A percentile compares a stretch with the other conserved stretches of the same genome.
Evolutionary conservation across 2,329 filamentous ascomycete genomes (phyloP).

Genomic region (Talaromyces sp.): DNA sequence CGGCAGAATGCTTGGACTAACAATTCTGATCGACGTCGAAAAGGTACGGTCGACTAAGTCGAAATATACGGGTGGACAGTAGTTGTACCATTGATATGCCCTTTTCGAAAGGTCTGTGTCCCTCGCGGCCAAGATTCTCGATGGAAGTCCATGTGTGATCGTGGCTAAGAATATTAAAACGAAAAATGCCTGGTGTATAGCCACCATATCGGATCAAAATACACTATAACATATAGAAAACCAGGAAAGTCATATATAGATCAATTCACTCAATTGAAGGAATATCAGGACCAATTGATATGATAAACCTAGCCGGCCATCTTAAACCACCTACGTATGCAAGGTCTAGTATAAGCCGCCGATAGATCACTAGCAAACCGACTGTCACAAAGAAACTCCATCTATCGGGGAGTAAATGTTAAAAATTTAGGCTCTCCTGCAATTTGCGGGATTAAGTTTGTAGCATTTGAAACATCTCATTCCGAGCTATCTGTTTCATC

Average conservation of each 20-base stretch:
- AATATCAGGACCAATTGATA: neutral
- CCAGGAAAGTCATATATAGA: neutral
- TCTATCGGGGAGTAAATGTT: neutral
- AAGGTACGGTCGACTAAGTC: neutral
- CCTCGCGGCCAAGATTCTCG: neutral
- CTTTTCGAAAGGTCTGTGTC: neutral
- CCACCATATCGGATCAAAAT: neutral
- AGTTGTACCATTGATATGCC: neutral
- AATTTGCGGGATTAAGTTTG: neutral
- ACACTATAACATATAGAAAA: neutral
- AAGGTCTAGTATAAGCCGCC: neutral
- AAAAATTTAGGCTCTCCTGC: neutral
- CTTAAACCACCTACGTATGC: neutral
- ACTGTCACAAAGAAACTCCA: neutral
- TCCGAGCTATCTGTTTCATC: neutral
- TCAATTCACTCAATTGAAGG: neutral
- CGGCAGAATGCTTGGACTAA: neutral
- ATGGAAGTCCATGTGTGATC: neutral
- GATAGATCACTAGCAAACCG: neutral
- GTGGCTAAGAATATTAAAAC: neutral
- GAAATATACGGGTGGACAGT: neutral
- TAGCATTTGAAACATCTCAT: neutral
- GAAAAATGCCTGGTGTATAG: neutral
- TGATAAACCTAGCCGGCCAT: neutral
- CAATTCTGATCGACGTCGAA: neutral